phyloP scores from a whole-genome alignment of 495 filamentous ascomycete species.

The Chaetomidium leptoderma region DNA sequence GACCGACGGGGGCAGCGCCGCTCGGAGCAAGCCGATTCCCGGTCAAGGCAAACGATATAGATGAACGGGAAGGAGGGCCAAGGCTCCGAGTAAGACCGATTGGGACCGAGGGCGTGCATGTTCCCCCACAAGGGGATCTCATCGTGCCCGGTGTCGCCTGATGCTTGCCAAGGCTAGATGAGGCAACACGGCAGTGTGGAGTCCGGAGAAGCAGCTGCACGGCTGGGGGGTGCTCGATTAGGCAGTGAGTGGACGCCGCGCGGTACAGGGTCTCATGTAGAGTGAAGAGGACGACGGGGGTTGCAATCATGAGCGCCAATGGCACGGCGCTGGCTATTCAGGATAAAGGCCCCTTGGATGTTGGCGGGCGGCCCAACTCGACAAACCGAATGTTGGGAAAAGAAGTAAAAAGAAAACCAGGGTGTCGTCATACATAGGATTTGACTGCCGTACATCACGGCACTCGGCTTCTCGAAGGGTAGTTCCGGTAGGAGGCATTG shows the following conservation, averaged over 20 bases:
- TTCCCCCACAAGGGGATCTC: background rate
- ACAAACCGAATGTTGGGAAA: background rate
- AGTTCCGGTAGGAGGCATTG: too few species aligned
- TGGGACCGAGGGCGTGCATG: background rate
- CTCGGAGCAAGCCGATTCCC: background rate
- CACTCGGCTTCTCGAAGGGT: too few species aligned
- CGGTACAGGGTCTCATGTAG: background rate
- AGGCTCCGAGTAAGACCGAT: conserved; percentile 2
- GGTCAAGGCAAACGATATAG: background rate
- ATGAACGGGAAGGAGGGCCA: conserved; percentile 2
- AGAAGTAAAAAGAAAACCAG: background rate
- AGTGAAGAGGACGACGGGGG: background rate
- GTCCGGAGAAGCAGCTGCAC: conserved; percentile 3
- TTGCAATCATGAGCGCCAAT: background rate
- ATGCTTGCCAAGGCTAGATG: conserved; percentile 2
- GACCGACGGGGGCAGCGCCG: background rate
- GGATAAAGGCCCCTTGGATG: background rate
- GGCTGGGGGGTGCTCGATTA: background rate
- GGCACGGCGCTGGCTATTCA: conserved; percentile 3
- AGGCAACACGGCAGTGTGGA: background rate
- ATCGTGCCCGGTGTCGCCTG: background rate
- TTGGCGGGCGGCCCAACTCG: background rate
- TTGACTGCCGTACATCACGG: background rate
- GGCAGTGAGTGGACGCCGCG: background rate
- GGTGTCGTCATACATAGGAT: background rate